phyloP scores from a whole-genome alignment of 2,329 filamentous ascomycete genomes.

The Cladophialophora yegresii region DNA sequence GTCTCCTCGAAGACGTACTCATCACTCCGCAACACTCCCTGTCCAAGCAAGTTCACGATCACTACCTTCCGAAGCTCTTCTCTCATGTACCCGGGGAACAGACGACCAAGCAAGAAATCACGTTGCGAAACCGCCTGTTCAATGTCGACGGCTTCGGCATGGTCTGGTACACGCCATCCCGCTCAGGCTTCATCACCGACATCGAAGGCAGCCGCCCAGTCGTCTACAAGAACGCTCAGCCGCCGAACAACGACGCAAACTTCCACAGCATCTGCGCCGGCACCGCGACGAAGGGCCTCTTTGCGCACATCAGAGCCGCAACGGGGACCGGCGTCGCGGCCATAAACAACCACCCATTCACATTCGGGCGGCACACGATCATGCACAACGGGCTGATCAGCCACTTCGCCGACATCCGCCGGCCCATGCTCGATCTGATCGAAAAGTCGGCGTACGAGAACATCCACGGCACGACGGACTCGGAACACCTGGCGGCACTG shows the following conservation, averaged over 20 bases:
- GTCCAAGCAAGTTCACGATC: slow-evolving; percentile 53
- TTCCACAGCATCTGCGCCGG: slow-evolving; percentile 56
- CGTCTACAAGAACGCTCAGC: slow-evolving; percentile 56
- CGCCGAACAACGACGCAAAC: slow-evolving; percentile 57
- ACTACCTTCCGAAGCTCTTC: slow-evolving; percentile 57
- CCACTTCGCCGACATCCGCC: slow-evolving; percentile 51
- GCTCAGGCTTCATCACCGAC: slow-evolving; percentile 43
- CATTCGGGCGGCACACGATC: slow-evolving; percentile 56
- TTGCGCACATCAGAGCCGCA: slow-evolving; percentile 57
- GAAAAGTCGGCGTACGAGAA: slow-evolving; percentile 53
- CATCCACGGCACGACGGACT: slow-evolving; percentile 56
- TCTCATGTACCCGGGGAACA: slow-evolving; percentile 47
- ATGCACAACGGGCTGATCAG: slow-evolving; percentile 60
- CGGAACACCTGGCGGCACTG: slow-evolving; percentile 54
- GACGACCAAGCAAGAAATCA: slow-evolving; percentile 45
- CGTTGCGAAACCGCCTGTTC: slow-evolving; percentile 54
- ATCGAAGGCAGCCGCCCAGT: slow-evolving; percentile 43
- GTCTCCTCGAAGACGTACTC: slow-evolving; percentile 58
- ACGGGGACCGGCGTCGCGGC: slow-evolving; percentile 52
- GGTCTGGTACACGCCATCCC: slow-evolving; percentile 55
- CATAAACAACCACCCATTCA: slow-evolving; percentile 59
- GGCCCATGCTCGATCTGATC: slow-evolving; percentile 50
- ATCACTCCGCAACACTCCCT: slow-evolving; percentile 50
- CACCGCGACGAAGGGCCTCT: slow-evolving; percentile 53
- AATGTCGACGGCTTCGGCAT: slow-evolving; percentile 60